Conservation (phyloP, 495 filamentous ascomycete species). For the Xylaria acuta region DNA sequence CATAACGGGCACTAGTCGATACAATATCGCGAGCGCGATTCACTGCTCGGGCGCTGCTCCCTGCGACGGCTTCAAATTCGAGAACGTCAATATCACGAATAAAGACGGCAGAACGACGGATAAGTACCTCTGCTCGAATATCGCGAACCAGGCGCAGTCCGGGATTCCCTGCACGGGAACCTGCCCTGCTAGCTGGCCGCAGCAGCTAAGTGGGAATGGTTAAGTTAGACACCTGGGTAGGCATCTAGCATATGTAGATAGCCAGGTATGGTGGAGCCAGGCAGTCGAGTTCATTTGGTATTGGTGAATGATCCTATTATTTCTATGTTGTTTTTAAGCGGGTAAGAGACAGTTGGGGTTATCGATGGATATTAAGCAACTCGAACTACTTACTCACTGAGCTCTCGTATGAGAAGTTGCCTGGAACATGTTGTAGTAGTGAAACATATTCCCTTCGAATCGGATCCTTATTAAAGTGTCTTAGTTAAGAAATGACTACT, state of each 20-base stretch:
- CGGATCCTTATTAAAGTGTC: not conserved
- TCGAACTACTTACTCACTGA: not conserved
- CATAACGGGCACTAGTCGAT: conserved; percentile 60
- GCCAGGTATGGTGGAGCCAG: not conserved
- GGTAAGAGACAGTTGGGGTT: not conserved
- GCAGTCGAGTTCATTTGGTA: not conserved
- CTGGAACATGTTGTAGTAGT: not conserved
- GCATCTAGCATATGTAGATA: not conserved
- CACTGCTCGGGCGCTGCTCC: conserved; percentile 57
- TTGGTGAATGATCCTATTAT: not conserved
- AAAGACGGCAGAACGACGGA: conserved; percentile 46
- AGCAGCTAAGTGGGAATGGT: conserved; percentile 52
- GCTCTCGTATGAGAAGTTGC: not conserved
- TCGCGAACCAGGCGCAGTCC: conserved; percentile 45
- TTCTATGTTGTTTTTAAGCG: not conserved
- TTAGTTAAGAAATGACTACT: not conserved
- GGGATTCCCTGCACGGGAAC: conserved; percentile 51
- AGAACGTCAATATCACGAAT: conserved; percentile 56
- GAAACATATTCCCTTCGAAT: not conserved
- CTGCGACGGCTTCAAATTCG: conserved; percentile 57
- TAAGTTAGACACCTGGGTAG: conserved; percentile 21
- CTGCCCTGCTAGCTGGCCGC: conserved; percentile 50
- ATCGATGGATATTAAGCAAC: not conserved
- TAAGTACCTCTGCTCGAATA: conserved; percentile 55
- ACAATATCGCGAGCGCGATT: conserved; percentile 61